Evolutionary conservation across 2,329 filamentous ascomycete genomes (phyloP).

Genomic region (Clarireedia homoeocarpa): DNA sequence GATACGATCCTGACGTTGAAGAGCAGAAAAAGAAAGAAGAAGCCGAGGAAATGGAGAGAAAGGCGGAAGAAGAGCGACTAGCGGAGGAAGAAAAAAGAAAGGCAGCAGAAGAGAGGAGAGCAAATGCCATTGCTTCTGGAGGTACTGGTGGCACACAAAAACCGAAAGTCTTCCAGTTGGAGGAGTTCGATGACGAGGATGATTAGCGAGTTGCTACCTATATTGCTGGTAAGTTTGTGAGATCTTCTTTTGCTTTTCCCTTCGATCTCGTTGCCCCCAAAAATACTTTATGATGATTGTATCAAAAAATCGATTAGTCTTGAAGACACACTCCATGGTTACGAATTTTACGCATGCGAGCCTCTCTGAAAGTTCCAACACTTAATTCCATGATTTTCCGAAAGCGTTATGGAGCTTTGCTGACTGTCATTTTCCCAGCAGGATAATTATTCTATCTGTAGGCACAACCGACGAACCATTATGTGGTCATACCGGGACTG

Average conservation of each 20-base stretch:
- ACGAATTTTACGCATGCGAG: slow-evolving; percentile 65
- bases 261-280: background rate
- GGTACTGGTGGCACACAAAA: slow-evolving; percentile 15
- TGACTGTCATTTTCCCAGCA: background rate
- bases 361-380: slow-evolving; percentile 53
- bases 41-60: slow-evolving; percentile 27
- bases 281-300: slow-evolving; percentile 56
- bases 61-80: slow-evolving; percentile 22
- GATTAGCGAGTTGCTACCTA: slow-evolving; percentile 14
- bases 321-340: slow-evolving; percentile 92
- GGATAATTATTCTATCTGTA: no score
- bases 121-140: slow-evolving; percentile 3
- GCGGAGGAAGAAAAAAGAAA: slow-evolving; percentile 28
- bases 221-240: background rate
- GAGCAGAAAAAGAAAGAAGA: slow-evolving; percentile 23
- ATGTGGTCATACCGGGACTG: no score
- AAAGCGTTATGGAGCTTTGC: background rate
- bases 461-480: no score
- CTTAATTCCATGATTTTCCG: background rate
- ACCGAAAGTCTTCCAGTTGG: slow-evolving; percentile 34
- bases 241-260: background rate
- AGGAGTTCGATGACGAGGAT: slow-evolving; percentile 36
- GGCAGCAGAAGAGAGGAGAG: slow-evolving; percentile 21
- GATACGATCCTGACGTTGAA: slow-evolving; percentile 45
- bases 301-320: slow-evolving; percentile 90